These are phyloP conservation scores for Punctularia strigosozonata DNA, from an alignment of 768 basidiomycete genomes.

Conservation along the genomic window DNA sequence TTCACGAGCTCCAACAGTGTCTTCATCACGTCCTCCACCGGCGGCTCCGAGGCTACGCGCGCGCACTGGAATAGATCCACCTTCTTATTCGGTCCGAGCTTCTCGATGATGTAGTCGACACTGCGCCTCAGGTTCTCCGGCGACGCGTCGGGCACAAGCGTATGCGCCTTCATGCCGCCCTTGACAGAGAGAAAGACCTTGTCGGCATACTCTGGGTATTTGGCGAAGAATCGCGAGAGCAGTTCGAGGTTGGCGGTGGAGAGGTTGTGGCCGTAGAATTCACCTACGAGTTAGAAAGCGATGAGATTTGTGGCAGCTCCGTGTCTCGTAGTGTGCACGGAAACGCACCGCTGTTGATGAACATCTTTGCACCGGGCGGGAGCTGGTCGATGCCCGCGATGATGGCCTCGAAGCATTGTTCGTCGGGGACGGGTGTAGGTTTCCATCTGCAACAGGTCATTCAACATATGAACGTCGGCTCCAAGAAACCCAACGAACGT, in stretches of 20 bases:
- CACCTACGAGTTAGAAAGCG: too few species aligned
- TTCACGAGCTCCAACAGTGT: slow-evolving; percentile 32
- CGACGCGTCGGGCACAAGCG: slow-evolving; percentile 15
- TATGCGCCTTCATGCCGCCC: slow-evolving; percentile 11
- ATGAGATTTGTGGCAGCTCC: too few species aligned
- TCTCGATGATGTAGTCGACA: slow-evolving; percentile 29
- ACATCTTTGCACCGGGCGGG: slow-evolving; percentile 30
- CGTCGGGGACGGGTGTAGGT: slow-evolving; percentile 35
- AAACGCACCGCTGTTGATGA: slow-evolving; percentile 36
- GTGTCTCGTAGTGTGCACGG: not conserved
- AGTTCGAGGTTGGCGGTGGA: slow-evolving; percentile 35
- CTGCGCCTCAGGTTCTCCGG: slow-evolving; percentile 37
- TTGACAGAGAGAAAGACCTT: slow-evolving; percentile 35
- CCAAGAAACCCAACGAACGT: too few species aligned
- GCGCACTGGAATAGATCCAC: slow-evolving; percentile 50
- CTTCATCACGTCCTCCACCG: slow-evolving; percentile 34
- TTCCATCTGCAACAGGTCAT: slow-evolving; percentile 23
- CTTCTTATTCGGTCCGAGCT: slow-evolving; percentile 38
- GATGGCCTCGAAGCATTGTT: slow-evolving; percentile 50
- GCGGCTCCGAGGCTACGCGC: slow-evolving; percentile 27
- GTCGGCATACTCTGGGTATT: slow-evolving; percentile 30
- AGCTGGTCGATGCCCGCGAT: slow-evolving; percentile 33
- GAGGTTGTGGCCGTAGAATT: slow-evolving; percentile 42
- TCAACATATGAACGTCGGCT: too few species aligned
- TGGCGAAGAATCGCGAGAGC: slow-evolving; percentile 35